Percentiles rank a stretch among this genome's conserved stretches.
These are phyloP conservation scores for Fusarium nelsonii DNA, from an alignment of 2,329 filamentous ascomycete genomes.

Conservation along the genomic window DNA sequence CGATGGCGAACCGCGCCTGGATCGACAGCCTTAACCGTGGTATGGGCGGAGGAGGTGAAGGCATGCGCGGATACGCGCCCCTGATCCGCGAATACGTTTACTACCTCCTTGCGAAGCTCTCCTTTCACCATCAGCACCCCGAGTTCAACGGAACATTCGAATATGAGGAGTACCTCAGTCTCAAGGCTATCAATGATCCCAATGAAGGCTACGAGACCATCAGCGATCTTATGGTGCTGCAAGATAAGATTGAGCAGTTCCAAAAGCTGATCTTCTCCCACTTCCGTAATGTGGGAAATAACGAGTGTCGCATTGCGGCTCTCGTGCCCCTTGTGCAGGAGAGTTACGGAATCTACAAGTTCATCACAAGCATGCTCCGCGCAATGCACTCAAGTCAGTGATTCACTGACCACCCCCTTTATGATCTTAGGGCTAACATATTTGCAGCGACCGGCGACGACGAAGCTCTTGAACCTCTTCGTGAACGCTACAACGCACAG, in stretches of 20 bases:
- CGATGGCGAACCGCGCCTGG: constrained; percentile 89
- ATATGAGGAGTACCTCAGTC: constrained; percentile 97
- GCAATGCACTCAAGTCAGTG: constrained; percentile 93
- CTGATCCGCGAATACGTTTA: constrained; percentile 97
- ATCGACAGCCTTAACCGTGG: constrained; percentile 92
- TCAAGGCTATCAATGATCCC: constrained; percentile 98
- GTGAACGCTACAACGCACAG: constrained; percentile 91
- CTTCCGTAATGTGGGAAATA: constrained; percentile 90
- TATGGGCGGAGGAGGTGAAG: constrained; percentile 82
- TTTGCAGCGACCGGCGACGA: constrained; percentile 85
- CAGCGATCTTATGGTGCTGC: constrained; percentile 92
- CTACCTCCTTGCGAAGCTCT: constrained; percentile 92
- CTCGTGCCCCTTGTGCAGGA: constrained; percentile 94
- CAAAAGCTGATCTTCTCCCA: constrained; percentile 99
- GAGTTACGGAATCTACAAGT: constrained; percentile 99
- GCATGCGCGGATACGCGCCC: constrained; percentile 88
- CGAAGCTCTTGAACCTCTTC: constrained; percentile 88
- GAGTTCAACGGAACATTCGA: constrained; percentile 99
- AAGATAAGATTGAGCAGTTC: constrained; percentile 98
- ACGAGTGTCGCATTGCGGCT: constrained; percentile 95
- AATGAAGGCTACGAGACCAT: constrained; percentile 99
- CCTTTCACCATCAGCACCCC: constrained; percentile 96
- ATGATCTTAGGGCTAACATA: constrained; percentile 39
- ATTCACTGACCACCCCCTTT: not conserved
- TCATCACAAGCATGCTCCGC: constrained; percentile 98